Evolutionary conservation across 768 basidiomycete species (phyloP), one percentile per base, ranked within the genome.

Genomic region (Tricholoma flavovirens): DNA sequence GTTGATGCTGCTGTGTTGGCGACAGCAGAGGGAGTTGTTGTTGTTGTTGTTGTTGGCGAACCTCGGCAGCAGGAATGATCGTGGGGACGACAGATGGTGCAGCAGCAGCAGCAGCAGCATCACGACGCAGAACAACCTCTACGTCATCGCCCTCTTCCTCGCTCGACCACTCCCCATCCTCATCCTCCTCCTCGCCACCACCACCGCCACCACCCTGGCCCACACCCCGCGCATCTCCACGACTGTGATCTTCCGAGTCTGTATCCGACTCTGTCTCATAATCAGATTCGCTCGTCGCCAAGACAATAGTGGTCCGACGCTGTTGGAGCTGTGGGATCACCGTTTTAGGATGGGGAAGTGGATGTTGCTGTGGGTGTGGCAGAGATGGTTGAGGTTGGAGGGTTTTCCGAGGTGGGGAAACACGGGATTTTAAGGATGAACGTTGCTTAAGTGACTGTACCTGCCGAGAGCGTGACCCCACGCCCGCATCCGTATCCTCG

Each of bases 231-330:
- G 8, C 29, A 29, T 8, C 29, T 4, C 29, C 29, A 29, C 29
- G 29, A 29, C 29, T 29, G 29, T 4, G 29, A 35, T 15, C 35
- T 11, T 35, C 35, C 2, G 35, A 35, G 1, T 59, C 59, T 9
- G 54, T 61, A 36, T 76, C 66, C 5, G 71, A 69, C 58, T 74
- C 82, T 40, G 79, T 80, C 48, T 79, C 81, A 57, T 78, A 77
- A n/a, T 82, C 79, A 11, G 72, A 76, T 38, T 85, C 84, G 26
- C 79, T 81, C 3, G 82, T 79, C 0, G 73, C 71, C n/a, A 84
- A 65, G 48, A 84, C 76, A 42, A 84, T 78, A 8, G 69, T 74
- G 57, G 71, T 72, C 1, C 73, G 68, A n/a, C 67, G 70, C 22
- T 67, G 70, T 32, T 65, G 66, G 48, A 56, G 56, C 22, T 43